These are phyloP conservation scores for Dothideomycetidae sp. DNA, from an alignment of 2,329 filamentous ascomycete species.

Conservation along the genomic window DNA sequence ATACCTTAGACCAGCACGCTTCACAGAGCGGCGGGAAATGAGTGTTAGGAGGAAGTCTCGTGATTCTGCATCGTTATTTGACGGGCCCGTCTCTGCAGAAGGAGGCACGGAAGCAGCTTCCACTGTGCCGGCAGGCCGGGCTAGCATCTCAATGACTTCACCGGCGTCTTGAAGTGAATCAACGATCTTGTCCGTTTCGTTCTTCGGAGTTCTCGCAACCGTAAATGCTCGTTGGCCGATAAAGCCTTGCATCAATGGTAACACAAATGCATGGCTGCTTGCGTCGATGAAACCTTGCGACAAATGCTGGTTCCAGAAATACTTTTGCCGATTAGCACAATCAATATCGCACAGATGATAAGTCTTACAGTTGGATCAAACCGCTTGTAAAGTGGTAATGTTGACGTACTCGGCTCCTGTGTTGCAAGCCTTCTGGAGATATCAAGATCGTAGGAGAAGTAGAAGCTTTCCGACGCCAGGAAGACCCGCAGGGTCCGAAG, in stretches of 20 bases:
- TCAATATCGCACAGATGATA: neutral
- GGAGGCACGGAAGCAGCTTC: neutral
- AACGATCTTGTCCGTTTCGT: constrained; percentile 18
- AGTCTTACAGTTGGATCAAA: constrained; percentile 51
- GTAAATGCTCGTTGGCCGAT: constrained; percentile 74
- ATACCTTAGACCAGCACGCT: constrained; percentile 79
- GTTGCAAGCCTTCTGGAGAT: constrained; percentile 53
- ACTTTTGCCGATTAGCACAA: constrained; percentile 29
- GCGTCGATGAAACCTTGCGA: constrained; percentile 57
- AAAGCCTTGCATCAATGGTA: constrained; percentile 89
- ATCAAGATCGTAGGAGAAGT: constrained; percentile 89
- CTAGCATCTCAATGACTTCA: constrained; percentile 13
- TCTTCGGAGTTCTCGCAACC: constrained; percentile 15
- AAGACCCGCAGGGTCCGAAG: constrained; percentile 71
- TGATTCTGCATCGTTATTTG: constrained; percentile 9
- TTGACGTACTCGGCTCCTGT: constrained; percentile 27
- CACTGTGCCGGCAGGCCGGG: constrained; percentile 4
- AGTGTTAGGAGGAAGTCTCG: constrained; percentile 63
- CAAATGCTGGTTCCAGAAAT: constrained; percentile 83
- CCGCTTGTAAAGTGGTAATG: constrained; percentile 51
- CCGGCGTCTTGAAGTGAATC: constrained; percentile 15
- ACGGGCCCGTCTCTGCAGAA: constrained; percentile 11
- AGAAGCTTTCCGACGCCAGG: constrained; percentile 74
- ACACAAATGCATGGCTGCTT: constrained; percentile 54
- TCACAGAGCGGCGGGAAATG: constrained; percentile 76